These are phyloP conservation scores for Phytophthora aleatoria DNA, from an alignment of 352 stramenopile genomes.

Conservation along the genomic window DNA sequence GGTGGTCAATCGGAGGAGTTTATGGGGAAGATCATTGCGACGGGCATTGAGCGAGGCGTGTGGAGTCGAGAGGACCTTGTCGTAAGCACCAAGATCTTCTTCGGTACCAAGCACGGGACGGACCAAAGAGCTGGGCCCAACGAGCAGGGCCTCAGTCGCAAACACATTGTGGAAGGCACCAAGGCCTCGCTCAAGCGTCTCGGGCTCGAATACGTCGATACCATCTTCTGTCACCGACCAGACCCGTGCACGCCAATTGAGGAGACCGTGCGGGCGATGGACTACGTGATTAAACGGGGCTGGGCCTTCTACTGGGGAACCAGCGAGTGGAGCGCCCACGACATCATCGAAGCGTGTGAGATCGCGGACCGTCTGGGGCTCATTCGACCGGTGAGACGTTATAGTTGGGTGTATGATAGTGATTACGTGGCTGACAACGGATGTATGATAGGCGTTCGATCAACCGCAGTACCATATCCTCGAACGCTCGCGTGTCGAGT, in stretches of 20 bases:
- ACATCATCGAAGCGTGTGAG: slow-evolving; percentile 67
- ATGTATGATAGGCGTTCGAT: slow-evolving; percentile 47
- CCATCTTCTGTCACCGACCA: slow-evolving; percentile 58
- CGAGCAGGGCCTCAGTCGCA: slow-evolving; percentile 37
- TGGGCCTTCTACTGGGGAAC: slow-evolving; percentile 54
- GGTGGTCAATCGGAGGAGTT: slow-evolving; percentile 50
- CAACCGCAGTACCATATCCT: slow-evolving; percentile 78
- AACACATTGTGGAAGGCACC: slow-evolving; percentile 47
- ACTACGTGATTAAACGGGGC: slow-evolving; percentile 45
- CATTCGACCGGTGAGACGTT: slow-evolving; percentile 34
- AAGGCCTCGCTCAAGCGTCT: slow-evolving; percentile 48
- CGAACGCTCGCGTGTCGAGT: slow-evolving; percentile 65
- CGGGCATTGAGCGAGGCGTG: slow-evolving; percentile 45
- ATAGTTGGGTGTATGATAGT: not conserved
- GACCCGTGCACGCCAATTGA: slow-evolving; percentile 58
- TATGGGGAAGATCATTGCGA: slow-evolving; percentile 57
- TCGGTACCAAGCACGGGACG: slow-evolving; percentile 32
- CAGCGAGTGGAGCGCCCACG: slow-evolving; percentile 60
- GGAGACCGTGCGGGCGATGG: slow-evolving; percentile 66
- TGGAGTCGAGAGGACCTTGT: slow-evolving; percentile 63
- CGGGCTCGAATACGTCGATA: slow-evolving; percentile 52
- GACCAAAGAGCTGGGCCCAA: slow-evolving; percentile 31
- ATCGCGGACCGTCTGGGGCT: slow-evolving; percentile 49
- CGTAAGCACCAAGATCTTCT: slow-evolving; percentile 71
- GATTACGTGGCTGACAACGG: not conserved